These are phyloP conservation scores for Aspergillus floridensis DNA, from an alignment of 2,329 filamentous ascomycete species.

Conservation along the genomic window DNA sequence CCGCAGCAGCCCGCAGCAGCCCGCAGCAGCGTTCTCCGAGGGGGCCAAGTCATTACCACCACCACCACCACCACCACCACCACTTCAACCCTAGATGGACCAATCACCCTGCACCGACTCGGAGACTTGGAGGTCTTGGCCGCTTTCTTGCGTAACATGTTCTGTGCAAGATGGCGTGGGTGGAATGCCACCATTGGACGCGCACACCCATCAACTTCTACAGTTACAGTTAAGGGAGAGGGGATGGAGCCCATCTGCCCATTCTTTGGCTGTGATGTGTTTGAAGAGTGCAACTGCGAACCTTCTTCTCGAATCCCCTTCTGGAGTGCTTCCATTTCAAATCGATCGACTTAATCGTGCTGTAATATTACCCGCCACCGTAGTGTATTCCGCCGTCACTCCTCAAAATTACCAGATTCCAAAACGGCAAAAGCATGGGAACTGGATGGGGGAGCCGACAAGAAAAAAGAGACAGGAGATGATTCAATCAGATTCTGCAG, in stretches of 20 bases:
- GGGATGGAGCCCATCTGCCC: neutral
- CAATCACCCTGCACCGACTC: neutral
- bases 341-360: neutral
- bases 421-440: constrained; percentile 1
- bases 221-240: neutral
- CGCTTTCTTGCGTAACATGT: constrained; percentile 6
- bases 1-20: neutral
- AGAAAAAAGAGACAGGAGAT: constrained; percentile 1
- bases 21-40: constrained; percentile 2
- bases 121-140: neutral
- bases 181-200: constrained; percentile 4
- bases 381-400: neutral
- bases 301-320: neutral
- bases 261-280: neutral
- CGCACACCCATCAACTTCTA: neutral
- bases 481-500: constrained; percentile 5
- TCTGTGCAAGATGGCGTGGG: constrained; percentile 4
- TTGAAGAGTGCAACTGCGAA: neutral
- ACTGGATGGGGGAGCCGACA: neutral
- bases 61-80: neutral
- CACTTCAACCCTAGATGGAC: neutral
- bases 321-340: neutral
- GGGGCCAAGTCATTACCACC: constrained; percentile 9
- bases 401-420: neutral
- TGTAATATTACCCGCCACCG: neutral